Evolutionary conservation across 495 filamentous ascomycete genomes (phyloP), one percentile per base, ranked within the genome.

Genomic region (Cercophora samala): DNA sequence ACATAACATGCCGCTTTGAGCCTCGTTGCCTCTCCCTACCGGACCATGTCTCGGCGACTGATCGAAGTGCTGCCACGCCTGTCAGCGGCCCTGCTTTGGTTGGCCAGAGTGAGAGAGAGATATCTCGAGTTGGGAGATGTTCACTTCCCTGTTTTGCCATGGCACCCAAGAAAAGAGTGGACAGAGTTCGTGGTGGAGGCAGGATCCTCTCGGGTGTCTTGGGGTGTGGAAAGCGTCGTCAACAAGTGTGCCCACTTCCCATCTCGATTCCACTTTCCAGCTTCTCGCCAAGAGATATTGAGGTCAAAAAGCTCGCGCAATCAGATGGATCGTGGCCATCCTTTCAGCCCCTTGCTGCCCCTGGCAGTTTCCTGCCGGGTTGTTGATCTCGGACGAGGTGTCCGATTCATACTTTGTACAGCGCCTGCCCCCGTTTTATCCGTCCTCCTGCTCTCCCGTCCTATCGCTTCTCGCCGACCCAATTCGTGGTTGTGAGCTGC

Each of bases 271-370:
- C 53, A 56, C 53, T 19, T 56, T 23, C 53, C 53, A 56, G 18
- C 60, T 62, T 42, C 19, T 46, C 32, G 60, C 60, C 26, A 42
- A 42, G 60, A 62, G 60, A 62, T 62, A 62, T 62, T 56, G 53
- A 56, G 53, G 53, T 56, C 53, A 56, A 46, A 46, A 46, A 1
- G 37, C 15, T 46, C 37, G 46, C 25, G 29, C 60, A 42, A 62
- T 19, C 26, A 15, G 25, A 37, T 42, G 60, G 32, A 29, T 62
- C 29, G 60, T 62, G 60, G 60, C 25, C 15, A 21, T 37, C 3
- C 13, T 21, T 25, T 19, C n/a, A 21, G n/a, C 53, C 53, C 53
- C 53, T 56, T 60, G 58, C 58, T 60, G 58, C 22, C 58, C 58
- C 22, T 60, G 58, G 60, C 25, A 21, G 29, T 25, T 62, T 32